Evolutionary conservation across 805 yeast species (phyloP).

Genomic region (Myxozyma melibiosi): DNA sequence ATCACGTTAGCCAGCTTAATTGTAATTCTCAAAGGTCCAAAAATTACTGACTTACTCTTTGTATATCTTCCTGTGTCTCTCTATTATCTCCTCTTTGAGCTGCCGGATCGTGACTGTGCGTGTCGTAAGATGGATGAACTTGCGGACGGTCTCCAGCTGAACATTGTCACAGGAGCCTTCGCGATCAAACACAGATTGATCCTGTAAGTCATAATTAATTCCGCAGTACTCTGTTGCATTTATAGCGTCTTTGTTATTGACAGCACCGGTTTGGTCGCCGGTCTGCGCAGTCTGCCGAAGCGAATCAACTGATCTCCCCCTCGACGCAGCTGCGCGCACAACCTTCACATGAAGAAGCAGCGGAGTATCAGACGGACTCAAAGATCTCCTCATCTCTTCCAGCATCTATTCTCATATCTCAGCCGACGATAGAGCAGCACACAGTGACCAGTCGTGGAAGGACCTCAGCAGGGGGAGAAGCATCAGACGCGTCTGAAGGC

Average conservation of each 20-base stretch:
- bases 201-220: no score
- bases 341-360: conserved; percentile 7
- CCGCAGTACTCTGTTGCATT: no score
- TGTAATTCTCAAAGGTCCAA: background rate
- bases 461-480: no score
- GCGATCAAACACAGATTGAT: no score
- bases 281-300: background rate
- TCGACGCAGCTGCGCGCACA: background rate
- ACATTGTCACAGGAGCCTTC: background rate
- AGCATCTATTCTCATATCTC: background rate
- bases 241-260: no score
- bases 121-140: conserved; percentile 20
- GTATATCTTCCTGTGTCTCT: conserved; percentile 19
- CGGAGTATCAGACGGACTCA: background rate
- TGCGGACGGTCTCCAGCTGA: background rate
- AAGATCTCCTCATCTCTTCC: no score
- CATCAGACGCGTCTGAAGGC: no score
- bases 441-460: no score
- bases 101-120: conserved; percentile 7
- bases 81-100: conserved; percentile 17
- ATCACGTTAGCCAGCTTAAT: background rate
- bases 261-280: no score
- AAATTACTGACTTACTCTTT: conserved; percentile 9
- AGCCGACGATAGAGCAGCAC: no score
- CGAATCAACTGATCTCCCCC: background rate